These are phyloP conservation scores for Pelargonium citronellum DNA, from an alignment of 441 rosid genomes.

Conservation along the genomic window DNA sequence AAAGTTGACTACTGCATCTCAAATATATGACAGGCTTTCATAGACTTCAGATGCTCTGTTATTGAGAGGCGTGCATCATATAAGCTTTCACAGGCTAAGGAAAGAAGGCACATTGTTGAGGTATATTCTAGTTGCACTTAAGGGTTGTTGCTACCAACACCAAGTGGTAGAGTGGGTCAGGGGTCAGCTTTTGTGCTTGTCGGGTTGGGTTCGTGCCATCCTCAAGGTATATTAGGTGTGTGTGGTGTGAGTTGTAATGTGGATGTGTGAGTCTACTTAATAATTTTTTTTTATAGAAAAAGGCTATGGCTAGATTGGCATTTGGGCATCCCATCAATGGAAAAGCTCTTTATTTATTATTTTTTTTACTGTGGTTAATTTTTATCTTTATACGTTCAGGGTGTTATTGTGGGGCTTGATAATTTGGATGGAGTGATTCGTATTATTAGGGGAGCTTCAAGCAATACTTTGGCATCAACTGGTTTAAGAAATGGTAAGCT, in stretches of 20 bases:
- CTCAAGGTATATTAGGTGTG: too few relatives aligned
- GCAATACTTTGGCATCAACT: slow-evolving; percentile 64
- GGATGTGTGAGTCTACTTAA: too few relatives aligned
- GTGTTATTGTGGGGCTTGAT: slow-evolving; percentile 78
- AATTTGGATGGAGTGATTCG: slow-evolving; percentile 67
- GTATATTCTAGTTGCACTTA: slow-evolving; percentile 32
- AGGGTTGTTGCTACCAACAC: background rate
- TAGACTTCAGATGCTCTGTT: slow-evolving; percentile 86
- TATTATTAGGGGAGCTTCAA: slow-evolving; percentile 56
- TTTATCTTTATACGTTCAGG: slow-evolving; percentile 31
- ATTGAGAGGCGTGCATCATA: slow-evolving; percentile 80
- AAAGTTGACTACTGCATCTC: background rate
- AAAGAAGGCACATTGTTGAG: slow-evolving; percentile 85
- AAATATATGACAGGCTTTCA: slow-evolving; percentile 53
- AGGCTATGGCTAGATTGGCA: background rate
- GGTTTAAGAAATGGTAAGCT: slow-evolving; percentile 53
- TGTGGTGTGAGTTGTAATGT: too few relatives aligned
- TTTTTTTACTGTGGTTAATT: slow-evolving; percentile 10
- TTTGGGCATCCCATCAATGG: background rate
- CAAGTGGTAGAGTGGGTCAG: too few relatives aligned
- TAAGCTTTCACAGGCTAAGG: slow-evolving; percentile 82
- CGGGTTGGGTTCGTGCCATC: too few relatives aligned
- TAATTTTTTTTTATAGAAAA: too few relatives aligned
- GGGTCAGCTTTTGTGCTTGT: too few relatives aligned
- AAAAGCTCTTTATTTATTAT: background rate